A percentile compares a stretch with the other conserved stretches of the same genome.
Evolutionary conservation across 208 protist genomes (phyloP).

Genomic region (Leishmania arabica): DNA sequence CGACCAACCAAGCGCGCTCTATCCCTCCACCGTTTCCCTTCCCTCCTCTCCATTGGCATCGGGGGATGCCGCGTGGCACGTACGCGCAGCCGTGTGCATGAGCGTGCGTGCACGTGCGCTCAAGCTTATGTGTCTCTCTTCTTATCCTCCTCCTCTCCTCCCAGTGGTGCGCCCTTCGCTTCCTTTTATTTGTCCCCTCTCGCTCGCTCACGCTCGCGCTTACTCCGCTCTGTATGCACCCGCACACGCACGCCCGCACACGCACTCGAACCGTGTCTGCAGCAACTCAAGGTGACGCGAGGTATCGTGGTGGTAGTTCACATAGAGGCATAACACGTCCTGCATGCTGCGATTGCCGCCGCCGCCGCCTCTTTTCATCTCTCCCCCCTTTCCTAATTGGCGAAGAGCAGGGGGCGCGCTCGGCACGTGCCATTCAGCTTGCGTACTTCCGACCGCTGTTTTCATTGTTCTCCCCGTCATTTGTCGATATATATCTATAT

Average conservation of each 20-base stretch:
- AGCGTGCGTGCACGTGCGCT: not conserved
- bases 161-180: not conserved
- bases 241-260: not conserved
- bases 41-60: not conserved
- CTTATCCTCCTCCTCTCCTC: not conserved
- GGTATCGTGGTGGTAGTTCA: not conserved
- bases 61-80: not conserved
- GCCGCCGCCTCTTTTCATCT: not conserved
- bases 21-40: not conserved
- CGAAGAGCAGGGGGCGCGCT: not conserved
- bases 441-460: not conserved
- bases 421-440: not conserved
- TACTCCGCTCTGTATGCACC: no score
- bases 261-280: not conserved
- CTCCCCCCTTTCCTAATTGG: not conserved
- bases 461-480: not conserved
- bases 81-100: not conserved
- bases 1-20: not conserved
- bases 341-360: not conserved
- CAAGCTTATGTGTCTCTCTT: not conserved
- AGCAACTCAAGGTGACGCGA: not conserved
- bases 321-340: not conserved
- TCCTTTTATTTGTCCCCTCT: not conserved
- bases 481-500: not conserved
- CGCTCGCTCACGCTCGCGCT: no score